Evolutionary conservation across 1,284 basidiomycete genomes (phyloP), one percentile per base, ranked within the genome.

Genomic region (Puccinia novopanici): DNA sequence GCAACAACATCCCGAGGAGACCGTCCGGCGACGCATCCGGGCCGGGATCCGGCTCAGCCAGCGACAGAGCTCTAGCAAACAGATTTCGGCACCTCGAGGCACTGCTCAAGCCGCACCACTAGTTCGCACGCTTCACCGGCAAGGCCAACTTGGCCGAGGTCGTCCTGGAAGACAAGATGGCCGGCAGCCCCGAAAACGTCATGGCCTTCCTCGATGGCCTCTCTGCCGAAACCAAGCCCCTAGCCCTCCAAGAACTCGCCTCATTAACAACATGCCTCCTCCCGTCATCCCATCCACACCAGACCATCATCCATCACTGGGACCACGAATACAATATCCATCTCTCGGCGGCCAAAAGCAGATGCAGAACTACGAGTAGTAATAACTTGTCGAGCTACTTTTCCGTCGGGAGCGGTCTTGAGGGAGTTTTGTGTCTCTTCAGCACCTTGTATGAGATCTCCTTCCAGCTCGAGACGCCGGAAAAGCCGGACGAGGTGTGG

Each of bases 331-430:
- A 91, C 85, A 96, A 93, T 82, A 37, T 65, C 65, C n/a, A 79
- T 57, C 57, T 82, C 59, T 4, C 52, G 3, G 40, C 37, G 13
- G 34, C 45, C n/a, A n/a, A n/a, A n/a, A 22, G 10, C 24, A 24
- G 8, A 30, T 50, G 9, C 63, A 77, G 22, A 73, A 70, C 24
- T 77, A 82, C 5, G 55, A 45, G 45, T 45, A 45, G 45, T 15
- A 91, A 81, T 89, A 91, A 81, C 89, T 91, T 84, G 87, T 92
- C 85, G 85, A 91, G 87, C 0, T 88, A 87, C 84, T 88, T 84
- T 87, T 95, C 93, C 2, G 89, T 93, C 10, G 95, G 95, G 6
- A 92, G 91, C 3, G 91, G 93, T 82, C 91, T 98, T 84, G 91
- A 92, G 88, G 94, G 91, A 9, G 88, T 97, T 24, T 95, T 93